These are phyloP conservation scores for Aspergillus conjunctus DNA, from an alignment of 495 filamentous ascomycete species.

Conservation along the genomic window DNA sequence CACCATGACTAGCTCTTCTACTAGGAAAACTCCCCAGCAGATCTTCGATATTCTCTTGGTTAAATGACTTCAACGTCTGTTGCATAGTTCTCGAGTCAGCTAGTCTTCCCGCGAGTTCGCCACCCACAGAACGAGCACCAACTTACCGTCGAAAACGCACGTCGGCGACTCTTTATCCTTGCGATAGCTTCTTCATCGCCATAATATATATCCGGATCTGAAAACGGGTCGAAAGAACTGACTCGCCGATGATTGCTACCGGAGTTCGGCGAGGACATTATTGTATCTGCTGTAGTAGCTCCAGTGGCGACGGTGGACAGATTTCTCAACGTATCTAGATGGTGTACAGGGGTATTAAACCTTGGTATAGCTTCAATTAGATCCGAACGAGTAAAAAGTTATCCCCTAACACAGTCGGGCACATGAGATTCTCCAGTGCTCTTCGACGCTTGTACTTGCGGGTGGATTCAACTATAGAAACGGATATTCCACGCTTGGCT, in stretches of 20 bases:
- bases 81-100: background rate
- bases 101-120: constrained; percentile 11
- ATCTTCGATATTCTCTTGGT: constrained; percentile 39
- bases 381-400: too few relatives aligned
- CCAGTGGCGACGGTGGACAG: too few relatives aligned
- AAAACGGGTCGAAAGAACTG: constrained; percentile 49
- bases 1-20: constrained; percentile 53
- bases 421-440: too few relatives aligned
- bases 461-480: too few relatives aligned
- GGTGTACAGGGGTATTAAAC: too few relatives aligned
- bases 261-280: constrained; percentile 37
- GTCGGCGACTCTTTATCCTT: constrained; percentile 40
- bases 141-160: constrained; percentile 53
- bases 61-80: constrained; percentile 43
- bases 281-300: constrained; percentile 14
- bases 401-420: too few relatives aligned
- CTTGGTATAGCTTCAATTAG: too few relatives aligned
- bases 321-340: too few relatives aligned
- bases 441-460: too few relatives aligned
- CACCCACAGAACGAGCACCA: constrained; percentile 17
- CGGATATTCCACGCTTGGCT: too few relatives aligned
- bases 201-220: constrained; percentile 54
- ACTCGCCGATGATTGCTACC: constrained; percentile 30
- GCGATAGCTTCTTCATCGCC: constrained; percentile 42
- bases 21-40: constrained; percentile 38